Evolutionary conservation across 768 basidiomycete species (phyloP).

Genomic region (Plicaturopsis crispa): DNA sequence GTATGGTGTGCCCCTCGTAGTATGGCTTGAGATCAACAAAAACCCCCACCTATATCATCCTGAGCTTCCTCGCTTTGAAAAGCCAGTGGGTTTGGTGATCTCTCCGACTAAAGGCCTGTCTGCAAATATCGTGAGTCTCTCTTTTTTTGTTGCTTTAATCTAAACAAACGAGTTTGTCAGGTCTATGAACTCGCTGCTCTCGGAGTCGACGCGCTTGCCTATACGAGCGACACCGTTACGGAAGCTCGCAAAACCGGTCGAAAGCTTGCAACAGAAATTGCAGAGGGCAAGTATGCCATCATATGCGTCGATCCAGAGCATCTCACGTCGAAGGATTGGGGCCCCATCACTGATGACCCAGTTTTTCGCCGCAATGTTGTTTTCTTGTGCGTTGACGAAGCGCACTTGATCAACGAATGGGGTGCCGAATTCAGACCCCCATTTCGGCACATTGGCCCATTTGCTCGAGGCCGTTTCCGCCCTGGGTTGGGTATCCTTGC

Average conservation of each 20-base stretch:
- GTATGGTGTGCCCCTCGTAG: slow-evolving; percentile 3
- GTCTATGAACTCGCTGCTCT: slow-evolving; percentile 3
- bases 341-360: slow-evolving; percentile 1
- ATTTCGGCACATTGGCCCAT: slow-evolving; percentile 5
- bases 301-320: slow-evolving; percentile 9
- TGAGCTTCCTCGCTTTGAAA: not conserved
- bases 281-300: slow-evolving; percentile 1
- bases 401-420: slow-evolving; percentile 8
- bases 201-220: slow-evolving; percentile 3
- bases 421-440: slow-evolving; percentile 3
- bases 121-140: slow-evolving; percentile 12
- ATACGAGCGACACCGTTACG: slow-evolving; percentile 2
- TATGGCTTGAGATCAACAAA: not conserved
- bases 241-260: slow-evolving; percentile 6
- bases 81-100: slow-evolving; percentile 13
- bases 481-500: slow-evolving; percentile 4
- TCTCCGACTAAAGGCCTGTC: slow-evolving; percentile 18
- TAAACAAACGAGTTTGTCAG: not conserved
- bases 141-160: not conserved
- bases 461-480: slow-evolving; percentile 4
- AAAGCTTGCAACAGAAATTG: slow-evolving; percentile 3
- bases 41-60: slow-evolving; percentile 4
- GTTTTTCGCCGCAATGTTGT: slow-evolving; percentile 6
- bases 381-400: slow-evolving; percentile 6
- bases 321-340: slow-evolving; percentile 3